Conservation (phyloP, 257 asterid species). For the Jacaranda mimosifolia region DNA sequence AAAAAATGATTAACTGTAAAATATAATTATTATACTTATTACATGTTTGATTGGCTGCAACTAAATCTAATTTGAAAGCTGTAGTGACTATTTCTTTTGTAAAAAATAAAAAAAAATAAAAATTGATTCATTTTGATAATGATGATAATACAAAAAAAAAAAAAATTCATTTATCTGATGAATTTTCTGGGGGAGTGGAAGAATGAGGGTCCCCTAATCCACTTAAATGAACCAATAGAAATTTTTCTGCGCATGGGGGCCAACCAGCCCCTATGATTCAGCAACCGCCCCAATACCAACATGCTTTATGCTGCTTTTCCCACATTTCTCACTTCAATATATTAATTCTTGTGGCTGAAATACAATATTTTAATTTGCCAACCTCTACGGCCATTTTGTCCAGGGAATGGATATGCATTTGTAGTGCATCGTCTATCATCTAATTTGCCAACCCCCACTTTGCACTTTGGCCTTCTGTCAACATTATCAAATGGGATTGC, state of each 20-base stretch:
- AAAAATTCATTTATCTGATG: background rate
- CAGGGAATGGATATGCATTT: background rate
- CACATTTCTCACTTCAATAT: too few species aligned
- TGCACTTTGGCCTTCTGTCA: background rate
- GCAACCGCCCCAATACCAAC: slow-evolving; percentile 42
- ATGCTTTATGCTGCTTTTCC: background rate
- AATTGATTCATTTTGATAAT: background rate
- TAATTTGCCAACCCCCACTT: slow-evolving; percentile 40
- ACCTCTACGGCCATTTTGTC: slow-evolving; percentile 10
- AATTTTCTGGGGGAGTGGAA: slow-evolving; percentile 1
- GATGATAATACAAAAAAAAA: background rate
- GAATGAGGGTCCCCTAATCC: slow-evolving; percentile 21
- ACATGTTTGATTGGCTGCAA: too few species aligned
- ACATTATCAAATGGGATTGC: slow-evolving; percentile 32
- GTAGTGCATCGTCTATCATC: background rate
- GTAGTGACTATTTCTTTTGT: background rate
- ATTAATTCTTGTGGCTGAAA: slow-evolving; percentile 21
- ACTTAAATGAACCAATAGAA: slow-evolving; percentile 26
- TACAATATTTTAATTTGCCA: slow-evolving; percentile 9
- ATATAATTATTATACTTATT: too few species aligned
- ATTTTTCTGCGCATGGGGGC: slow-evolving; percentile 25
- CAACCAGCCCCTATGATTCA: slow-evolving; percentile 25
- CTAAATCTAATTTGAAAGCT: background rate
- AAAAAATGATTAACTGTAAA: too few species aligned
- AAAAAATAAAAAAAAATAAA: too few species aligned